Percentiles rank a stretch among this genome's conserved stretches.
Conservation (phyloP, 192 early-diverging fungal genomes). For the Coemansia sp. region DNA sequence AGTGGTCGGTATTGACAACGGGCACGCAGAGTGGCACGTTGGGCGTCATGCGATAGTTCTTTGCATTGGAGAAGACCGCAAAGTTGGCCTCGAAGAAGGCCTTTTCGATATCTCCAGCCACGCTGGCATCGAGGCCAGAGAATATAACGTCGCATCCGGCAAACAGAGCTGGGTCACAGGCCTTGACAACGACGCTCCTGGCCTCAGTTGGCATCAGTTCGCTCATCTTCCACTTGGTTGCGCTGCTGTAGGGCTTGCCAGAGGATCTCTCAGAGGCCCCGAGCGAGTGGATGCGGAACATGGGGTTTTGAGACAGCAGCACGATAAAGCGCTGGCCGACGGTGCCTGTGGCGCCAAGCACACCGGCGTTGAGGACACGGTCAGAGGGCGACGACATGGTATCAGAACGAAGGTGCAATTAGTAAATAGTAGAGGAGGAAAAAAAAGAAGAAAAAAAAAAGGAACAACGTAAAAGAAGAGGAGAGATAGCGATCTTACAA, state of each 20-base stretch:
- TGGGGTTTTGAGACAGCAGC: constrained; percentile 83
- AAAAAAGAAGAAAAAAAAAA: neutral
- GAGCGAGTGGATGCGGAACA: constrained; percentile 83
- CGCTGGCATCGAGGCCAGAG: constrained; percentile 92
- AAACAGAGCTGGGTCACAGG: constrained; percentile 80
- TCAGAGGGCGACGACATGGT: constrained; percentile 27
- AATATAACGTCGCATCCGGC: constrained; percentile 87
- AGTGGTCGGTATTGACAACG: constrained; percentile 87
- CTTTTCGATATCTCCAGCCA: constrained; percentile 94
- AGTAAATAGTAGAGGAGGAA: neutral
- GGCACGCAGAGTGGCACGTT: constrained; percentile 94
- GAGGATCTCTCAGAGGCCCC: constrained; percentile 91
- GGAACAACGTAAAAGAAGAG: neutral
- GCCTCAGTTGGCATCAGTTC: constrained; percentile 70
- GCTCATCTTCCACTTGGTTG: constrained; percentile 88
- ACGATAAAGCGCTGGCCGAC: constrained; percentile 98
- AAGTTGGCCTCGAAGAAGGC: constrained; percentile 87
- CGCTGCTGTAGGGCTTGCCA: constrained; percentile 80
- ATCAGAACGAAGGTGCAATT: neutral
- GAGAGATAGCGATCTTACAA: no score
- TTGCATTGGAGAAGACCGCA: constrained; percentile 94
- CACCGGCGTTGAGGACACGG: constrained; percentile 69
- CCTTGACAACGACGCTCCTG: constrained; percentile 60
- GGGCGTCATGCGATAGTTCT: constrained; percentile 92
- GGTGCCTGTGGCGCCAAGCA: constrained; percentile 97